A percentile compares a stretch with the other conserved stretches of the same genome.
Evolutionary conservation across 345 rosid genomes (phyloP).

Genomic region (Eucalyptus caleyi): DNA sequence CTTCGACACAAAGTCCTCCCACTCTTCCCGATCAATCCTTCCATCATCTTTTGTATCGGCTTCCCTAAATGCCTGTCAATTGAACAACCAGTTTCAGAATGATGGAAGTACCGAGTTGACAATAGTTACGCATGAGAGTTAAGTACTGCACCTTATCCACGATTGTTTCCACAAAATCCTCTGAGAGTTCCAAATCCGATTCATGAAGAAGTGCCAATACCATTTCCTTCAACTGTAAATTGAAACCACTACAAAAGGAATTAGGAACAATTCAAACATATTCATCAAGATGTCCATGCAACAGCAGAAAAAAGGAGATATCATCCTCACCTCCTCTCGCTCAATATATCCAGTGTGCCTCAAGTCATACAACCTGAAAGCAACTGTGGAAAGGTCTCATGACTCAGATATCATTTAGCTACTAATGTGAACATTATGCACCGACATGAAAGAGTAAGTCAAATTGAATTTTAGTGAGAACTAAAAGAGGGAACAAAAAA

Average conservation of each 20-base stretch:
- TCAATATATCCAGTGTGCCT: slow-evolving; percentile 47
- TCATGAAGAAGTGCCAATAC: slow-evolving; percentile 79
- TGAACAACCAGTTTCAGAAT: neutral
- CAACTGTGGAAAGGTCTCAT: slow-evolving; percentile 23
- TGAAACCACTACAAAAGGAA: neutral
- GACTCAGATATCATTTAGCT: neutral
- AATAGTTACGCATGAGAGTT: neutral
- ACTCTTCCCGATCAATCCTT: slow-evolving; percentile 67
- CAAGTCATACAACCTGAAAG: slow-evolving; percentile 51
- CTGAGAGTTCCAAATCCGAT: slow-evolving; percentile 59
- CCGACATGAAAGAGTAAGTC: neutral
- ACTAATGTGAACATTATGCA: neutral
- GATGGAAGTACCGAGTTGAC: neutral
- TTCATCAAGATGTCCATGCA: neutral
- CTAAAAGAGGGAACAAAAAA: neutral
- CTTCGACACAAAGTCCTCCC: slow-evolving; percentile 59
- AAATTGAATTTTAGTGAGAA: neutral
- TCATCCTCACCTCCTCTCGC: slow-evolving; percentile 29
- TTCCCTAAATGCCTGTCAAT: slow-evolving; percentile 39
- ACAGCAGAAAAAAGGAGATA: neutral
- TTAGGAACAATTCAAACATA: neutral
- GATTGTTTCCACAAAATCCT: slow-evolving; percentile 54
- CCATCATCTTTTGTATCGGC: slow-evolving; percentile 64
- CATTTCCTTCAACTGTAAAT: slow-evolving; percentile 66
- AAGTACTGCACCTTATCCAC: slow-evolving; percentile 48